A percentile compares a stretch with the other conserved stretches of the same genome.
Evolutionary conservation across 2,329 filamentous ascomycete genomes (phyloP).

Genomic region (Coleophoma eucalyptorum): DNA sequence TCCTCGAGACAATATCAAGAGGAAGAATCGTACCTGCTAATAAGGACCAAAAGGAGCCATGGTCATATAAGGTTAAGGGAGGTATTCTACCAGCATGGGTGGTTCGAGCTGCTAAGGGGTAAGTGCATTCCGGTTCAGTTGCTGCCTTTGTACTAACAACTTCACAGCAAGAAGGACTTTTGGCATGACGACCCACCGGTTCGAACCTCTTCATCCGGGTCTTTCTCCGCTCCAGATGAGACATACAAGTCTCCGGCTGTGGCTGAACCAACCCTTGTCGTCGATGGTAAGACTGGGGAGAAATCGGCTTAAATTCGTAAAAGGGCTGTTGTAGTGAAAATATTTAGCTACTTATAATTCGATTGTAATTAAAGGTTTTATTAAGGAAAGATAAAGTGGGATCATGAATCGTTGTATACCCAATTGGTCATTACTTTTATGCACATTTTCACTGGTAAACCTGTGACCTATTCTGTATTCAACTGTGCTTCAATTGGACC

Average conservation of each 20-base stretch:
- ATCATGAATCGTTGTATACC: too few species aligned
- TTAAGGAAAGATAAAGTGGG: too few species aligned
- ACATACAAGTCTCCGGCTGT: not conserved
- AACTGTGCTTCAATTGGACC: too few species aligned
- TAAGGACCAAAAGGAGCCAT: slow-evolving; percentile 70
- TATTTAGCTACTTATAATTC: too few species aligned
- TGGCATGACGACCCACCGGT: slow-evolving; percentile 11
- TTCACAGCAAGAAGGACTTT: slow-evolving; percentile 15
- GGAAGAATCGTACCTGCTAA: slow-evolving; percentile 70
- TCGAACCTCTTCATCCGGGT: not conserved
- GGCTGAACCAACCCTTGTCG: not conserved
- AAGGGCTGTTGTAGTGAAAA: too few species aligned
- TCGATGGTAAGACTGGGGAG: not conserved
- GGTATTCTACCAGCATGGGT: slow-evolving; percentile 73
- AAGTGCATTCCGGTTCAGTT: not conserved
- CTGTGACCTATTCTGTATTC: too few species aligned
- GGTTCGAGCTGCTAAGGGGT: slow-evolving; percentile 53
- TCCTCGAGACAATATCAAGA: slow-evolving; percentile 60
- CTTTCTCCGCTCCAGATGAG: not conserved
- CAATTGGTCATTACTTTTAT: too few species aligned
- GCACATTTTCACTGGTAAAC: too few species aligned
- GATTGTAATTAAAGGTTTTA: too few species aligned
- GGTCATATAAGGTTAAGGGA: slow-evolving; percentile 72
- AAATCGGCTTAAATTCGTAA: not conserved
- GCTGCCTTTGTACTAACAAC: not conserved